phyloP scores from a whole-genome alignment of 257 asterid species.

The Primulina huaijiensis region DNA sequence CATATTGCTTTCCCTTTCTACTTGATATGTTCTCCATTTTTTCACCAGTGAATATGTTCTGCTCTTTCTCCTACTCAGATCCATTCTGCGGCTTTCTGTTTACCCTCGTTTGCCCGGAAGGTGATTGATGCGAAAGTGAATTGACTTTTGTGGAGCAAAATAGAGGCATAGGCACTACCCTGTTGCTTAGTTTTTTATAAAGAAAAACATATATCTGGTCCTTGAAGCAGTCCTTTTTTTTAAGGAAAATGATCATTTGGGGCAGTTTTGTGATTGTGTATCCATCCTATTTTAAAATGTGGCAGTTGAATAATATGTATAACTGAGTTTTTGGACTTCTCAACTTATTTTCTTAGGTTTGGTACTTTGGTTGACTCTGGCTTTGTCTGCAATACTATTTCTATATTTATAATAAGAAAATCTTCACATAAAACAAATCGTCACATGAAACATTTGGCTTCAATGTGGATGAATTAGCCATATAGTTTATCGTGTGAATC shows the following conservation, averaged over 20 bases:
- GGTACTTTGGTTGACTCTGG: neutral
- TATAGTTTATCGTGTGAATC: too few relatives aligned
- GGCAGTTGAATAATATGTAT: neutral
- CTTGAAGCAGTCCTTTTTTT: neutral
- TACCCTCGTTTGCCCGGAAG: slow-evolving; percentile 85
- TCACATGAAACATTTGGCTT: too few relatives aligned
- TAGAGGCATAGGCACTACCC: slow-evolving; percentile 5
- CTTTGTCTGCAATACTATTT: neutral
- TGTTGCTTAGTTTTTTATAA: neutral
- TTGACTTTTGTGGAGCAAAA: slow-evolving; percentile 16
- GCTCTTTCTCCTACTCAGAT: slow-evolving; percentile 43
- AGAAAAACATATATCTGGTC: neutral
- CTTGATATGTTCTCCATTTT: neutral
- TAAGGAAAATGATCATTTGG: too few relatives aligned
- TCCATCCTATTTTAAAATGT: neutral
- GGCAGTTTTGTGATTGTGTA: neutral
- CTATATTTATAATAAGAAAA: neutral
- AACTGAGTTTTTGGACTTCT: neutral
- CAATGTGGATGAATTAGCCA: too few relatives aligned
- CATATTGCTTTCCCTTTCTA: slow-evolving; percentile 1
- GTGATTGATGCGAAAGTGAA: slow-evolving; percentile 69
- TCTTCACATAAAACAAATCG: too few relatives aligned
- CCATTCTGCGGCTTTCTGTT: slow-evolving; percentile 90
- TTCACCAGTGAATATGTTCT: neutral
- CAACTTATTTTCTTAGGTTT: neutral